phyloP scores from a whole-genome alignment of 139 green algal species.

The Dunaliella primolecta region DNA sequence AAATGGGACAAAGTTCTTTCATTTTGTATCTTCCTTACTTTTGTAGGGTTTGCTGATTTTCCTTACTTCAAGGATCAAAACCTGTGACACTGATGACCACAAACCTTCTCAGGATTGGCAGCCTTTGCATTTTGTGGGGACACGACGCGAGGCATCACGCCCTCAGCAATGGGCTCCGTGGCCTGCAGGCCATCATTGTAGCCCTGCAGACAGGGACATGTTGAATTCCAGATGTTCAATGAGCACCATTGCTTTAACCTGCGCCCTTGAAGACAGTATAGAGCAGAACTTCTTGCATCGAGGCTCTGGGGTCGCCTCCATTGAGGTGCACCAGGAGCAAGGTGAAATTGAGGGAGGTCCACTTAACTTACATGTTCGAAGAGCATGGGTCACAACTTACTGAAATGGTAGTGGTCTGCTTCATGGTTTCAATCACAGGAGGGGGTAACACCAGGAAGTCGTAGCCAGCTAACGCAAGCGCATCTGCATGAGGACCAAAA shows the following conservation, averaged over 20 bases:
- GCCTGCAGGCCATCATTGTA: neutral
- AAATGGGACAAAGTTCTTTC: neutral
- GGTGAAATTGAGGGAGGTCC: neutral
- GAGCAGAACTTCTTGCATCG: neutral
- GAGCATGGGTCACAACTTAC: too few species aligned
- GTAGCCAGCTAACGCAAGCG: neutral
- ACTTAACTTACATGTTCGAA: too few species aligned
- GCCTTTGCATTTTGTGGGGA: neutral
- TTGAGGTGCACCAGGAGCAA: neutral
- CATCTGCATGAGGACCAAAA: neutral
- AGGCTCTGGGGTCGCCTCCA: neutral
- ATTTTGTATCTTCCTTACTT: too few species aligned
- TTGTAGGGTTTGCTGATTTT: neutral
- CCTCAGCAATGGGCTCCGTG: neutral
- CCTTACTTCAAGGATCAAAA: neutral
- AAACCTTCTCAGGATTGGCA: neutral
- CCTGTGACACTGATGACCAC: neutral
- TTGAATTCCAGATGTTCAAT: neutral
- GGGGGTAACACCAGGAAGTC: neutral
- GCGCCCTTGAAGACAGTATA: neutral
- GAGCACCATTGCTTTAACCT: neutral
- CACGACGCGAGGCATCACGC: neutral
- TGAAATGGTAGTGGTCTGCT: neutral
- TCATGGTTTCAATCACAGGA: neutral
- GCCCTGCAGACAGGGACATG: neutral